phyloP scores from a whole-genome alignment of 2,329 filamentous ascomycete species.

The Hypomyces perniciosus region DNA sequence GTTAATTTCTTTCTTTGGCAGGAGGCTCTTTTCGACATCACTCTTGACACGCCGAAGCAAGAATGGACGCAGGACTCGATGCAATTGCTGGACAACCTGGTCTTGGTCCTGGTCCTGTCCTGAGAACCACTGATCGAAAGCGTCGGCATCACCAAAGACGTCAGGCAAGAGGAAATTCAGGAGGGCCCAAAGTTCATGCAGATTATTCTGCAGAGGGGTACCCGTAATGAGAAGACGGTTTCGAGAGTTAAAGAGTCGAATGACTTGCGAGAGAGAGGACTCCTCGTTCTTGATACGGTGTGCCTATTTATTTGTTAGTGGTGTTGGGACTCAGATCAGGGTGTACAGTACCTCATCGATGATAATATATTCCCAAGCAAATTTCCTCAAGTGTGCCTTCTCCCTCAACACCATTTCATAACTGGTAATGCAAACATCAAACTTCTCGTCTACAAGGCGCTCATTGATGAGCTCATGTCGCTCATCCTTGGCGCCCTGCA shows the following conservation, averaged over 20 bases:
- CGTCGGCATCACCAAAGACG: constrained; percentile 93
- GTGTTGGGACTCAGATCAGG: neutral
- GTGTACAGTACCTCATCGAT: constrained; percentile 64
- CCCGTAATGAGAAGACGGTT: constrained; percentile 95
- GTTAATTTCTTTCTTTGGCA: constrained; percentile 97
- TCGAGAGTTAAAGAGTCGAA: constrained; percentile 90
- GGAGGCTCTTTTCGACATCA: constrained; percentile 93
- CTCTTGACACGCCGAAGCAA: constrained; percentile 92
- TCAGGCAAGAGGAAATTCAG: constrained; percentile 97
- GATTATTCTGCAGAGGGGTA: constrained; percentile 93
- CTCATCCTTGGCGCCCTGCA: constrained; percentile 94
- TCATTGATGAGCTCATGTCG: constrained; percentile 83
- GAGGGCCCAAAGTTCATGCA: constrained; percentile 95
- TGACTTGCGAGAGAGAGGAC: constrained; percentile 92
- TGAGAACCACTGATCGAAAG: constrained; percentile 98
- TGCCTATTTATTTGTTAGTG: constrained; percentile 37
- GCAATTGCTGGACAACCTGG: constrained; percentile 90
- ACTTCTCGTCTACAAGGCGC: constrained; percentile 86
- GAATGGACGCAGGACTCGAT: constrained; percentile 88
- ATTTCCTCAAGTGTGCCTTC: constrained; percentile 91
- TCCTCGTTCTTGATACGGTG: constrained; percentile 99
- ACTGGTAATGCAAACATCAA: constrained; percentile 96
- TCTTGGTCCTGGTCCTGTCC: constrained; percentile 87
- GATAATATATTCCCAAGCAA: constrained; percentile 99
- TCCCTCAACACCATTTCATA: constrained; percentile 99